These are phyloP conservation scores for Ambrosia artemisiifolia DNA, from an alignment of 129 eudicot genomes.

Conservation along the genomic window DNA sequence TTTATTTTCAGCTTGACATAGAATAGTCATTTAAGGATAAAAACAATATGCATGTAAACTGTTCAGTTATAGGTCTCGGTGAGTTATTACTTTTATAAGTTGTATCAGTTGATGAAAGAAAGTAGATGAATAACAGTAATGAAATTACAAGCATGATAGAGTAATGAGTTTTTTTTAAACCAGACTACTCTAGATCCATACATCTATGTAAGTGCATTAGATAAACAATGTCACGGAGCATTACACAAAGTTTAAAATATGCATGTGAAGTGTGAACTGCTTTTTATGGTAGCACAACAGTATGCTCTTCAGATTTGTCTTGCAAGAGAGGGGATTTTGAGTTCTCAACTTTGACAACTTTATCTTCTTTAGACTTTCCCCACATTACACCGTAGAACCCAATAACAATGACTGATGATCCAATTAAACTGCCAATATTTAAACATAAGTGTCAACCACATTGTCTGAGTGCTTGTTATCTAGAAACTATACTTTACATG, in stretches of 20 bases:
- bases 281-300: slow-evolving; percentile 20
- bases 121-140: background rate
- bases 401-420: slow-evolving; percentile 39
- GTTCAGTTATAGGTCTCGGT: background rate
- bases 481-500: too few species aligned
- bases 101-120: background rate
- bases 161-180: background rate
- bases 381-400: slow-evolving; percentile 66
- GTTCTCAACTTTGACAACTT: slow-evolving; percentile 14
- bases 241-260: background rate
- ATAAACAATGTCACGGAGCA: background rate
- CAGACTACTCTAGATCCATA: background rate
- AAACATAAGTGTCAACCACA: background rate
- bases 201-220: background rate
- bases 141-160: background rate
- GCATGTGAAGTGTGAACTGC: too few species aligned
- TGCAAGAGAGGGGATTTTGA: slow-evolving; percentile 39
- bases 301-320: slow-evolving; percentile 13
- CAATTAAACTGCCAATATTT: slow-evolving; percentile 43
- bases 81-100: background rate
- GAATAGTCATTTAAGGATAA: background rate
- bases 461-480: too few species aligned
- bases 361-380: slow-evolving; percentile 60
- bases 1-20: slow-evolving; percentile 12
- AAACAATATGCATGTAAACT: background rate